phyloP scores from a whole-genome alignment of 495 filamentous ascomycete species.

The Viridothelium virens region DNA sequence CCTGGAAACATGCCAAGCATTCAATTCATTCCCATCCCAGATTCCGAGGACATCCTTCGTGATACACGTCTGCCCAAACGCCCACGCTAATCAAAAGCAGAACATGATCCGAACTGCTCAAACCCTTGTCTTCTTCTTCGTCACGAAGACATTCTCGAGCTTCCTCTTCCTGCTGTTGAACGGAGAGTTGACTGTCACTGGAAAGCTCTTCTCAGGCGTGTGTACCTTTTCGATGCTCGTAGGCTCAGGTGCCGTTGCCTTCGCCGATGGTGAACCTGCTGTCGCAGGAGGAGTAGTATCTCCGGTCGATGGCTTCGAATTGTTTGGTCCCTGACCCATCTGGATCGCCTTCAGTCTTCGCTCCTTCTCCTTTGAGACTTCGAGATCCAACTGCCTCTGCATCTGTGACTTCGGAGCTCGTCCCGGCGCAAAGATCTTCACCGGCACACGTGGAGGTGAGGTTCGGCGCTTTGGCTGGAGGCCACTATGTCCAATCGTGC shows the following conservation, averaged over 20 bases:
- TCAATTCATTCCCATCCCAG: background rate
- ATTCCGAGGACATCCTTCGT: background rate
- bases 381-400: background rate
- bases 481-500: background rate
- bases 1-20: background rate
- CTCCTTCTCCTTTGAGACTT: background rate
- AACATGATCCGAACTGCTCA: background rate
- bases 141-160: background rate
- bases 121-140: background rate
- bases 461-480: background rate
- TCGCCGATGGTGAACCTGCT: background rate
- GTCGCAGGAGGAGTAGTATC: background rate
- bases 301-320: background rate
- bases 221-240: background rate
- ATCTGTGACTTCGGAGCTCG: background rate
- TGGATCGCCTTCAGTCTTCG: conserved; percentile 8
- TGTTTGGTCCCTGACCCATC: background rate
- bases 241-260: background rate
- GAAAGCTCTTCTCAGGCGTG: background rate
- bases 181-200: background rate
- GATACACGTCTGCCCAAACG: background rate
- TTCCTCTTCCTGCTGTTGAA: background rate
- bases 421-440: conserved; percentile 1
- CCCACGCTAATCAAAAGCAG: background rate
- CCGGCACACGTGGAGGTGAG: background rate